Percentiles rank a stretch among this genome's conserved stretches.
phyloP scores from a whole-genome alignment of 306 rosid species.

The Vigna unguiculata region DNA sequence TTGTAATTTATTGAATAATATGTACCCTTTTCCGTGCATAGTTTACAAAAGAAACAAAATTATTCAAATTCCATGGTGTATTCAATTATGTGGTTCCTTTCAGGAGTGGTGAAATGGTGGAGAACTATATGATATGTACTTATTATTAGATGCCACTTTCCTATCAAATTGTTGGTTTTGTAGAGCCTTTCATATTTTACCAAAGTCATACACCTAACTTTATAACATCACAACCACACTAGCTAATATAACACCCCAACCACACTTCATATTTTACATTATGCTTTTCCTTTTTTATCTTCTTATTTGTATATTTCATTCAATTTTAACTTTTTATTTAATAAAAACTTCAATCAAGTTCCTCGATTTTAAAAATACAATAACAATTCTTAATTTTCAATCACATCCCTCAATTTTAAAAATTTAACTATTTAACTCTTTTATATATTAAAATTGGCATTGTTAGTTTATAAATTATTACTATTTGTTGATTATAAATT shows the following conservation, averaged over 20 bases:
- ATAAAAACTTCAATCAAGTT: no score
- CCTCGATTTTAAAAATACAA: no score
- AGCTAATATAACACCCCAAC: slow-evolving; percentile 30
- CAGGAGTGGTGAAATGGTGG: not conserved
- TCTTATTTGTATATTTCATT: no score
- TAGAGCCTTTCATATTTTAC: not conserved
- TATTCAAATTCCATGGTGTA: not conserved
- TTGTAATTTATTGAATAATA: not conserved
- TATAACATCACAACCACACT: slow-evolving; percentile 35
- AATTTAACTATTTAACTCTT: no score
- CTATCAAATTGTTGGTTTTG: slow-evolving; percentile 40
- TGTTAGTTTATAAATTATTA: no score
- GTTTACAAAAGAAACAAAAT: not conserved
- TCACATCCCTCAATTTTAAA: no score
- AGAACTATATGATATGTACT: not conserved
- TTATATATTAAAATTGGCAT: no score
- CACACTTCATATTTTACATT: slow-evolving; percentile 5
- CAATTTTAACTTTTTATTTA: no score
- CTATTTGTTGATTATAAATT: no score
- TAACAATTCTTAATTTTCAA: no score
- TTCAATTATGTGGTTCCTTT: not conserved
- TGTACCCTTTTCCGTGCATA: not conserved
- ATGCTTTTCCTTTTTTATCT: no score
- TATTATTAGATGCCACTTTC: slow-evolving; percentile 35
- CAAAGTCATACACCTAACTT: slow-evolving; percentile 32